phyloP scores from a whole-genome alignment of 768 basidiomycete genomes.

The Suillus brevipes region DNA sequence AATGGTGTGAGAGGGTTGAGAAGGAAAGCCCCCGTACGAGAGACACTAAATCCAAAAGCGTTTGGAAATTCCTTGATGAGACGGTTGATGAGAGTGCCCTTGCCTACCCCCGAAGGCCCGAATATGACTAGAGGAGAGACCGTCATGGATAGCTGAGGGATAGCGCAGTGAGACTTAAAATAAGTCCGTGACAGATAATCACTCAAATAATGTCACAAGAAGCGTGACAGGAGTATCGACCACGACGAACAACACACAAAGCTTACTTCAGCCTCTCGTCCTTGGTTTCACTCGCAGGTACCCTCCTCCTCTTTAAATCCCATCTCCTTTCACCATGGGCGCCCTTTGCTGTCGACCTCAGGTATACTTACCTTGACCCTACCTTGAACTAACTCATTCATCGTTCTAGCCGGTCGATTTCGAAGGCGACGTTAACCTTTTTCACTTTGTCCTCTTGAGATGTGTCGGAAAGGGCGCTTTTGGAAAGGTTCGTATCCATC shows the following conservation, averaged over 20 bases:
- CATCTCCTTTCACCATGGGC: constrained; percentile 48
- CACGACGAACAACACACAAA: background rate
- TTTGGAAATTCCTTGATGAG: constrained; percentile 82
- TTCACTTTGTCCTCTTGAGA: constrained; percentile 91
- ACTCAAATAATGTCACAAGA: background rate
- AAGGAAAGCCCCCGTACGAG: constrained; percentile 56
- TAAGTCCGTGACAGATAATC: background rate
- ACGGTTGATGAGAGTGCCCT: constrained; percentile 82
- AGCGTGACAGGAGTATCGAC: constrained; percentile 8
- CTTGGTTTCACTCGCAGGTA: constrained; percentile 1
- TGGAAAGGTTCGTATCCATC: constrained; percentile 71
- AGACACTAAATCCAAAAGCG: constrained; percentile 91
- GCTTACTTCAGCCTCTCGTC: constrained; percentile 7
- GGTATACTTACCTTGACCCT: constrained; percentile 39
- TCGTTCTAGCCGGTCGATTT: constrained; percentile 82
- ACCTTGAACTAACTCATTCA: constrained; percentile 6
- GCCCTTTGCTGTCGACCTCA: constrained; percentile 83
- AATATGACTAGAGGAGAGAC: constrained; percentile 75
- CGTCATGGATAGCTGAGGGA: background rate
- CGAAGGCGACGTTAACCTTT: constrained; percentile 93
- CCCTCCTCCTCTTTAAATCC: background rate
- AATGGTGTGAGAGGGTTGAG: constrained; percentile 9
- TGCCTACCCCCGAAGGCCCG: constrained; percentile 92
- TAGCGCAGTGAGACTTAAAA: background rate
- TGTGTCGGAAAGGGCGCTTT: constrained; percentile 99